Evolutionary conservation across 1,284 basidiomycete species (phyloP).

Genomic region (Boletus mariae): DNA sequence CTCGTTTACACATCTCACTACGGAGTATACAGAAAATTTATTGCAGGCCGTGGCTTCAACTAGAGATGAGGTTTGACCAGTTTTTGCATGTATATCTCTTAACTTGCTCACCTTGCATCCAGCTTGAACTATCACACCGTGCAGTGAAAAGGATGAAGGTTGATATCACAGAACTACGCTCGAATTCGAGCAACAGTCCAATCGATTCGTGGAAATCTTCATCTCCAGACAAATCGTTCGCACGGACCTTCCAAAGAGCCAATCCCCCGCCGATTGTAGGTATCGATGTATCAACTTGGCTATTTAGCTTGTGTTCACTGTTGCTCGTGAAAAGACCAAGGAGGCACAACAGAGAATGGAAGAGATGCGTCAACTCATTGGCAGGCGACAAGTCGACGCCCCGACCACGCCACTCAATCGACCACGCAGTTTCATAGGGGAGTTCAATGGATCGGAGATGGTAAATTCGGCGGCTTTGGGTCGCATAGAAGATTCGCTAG

Average conservation of each 20-base stretch:
- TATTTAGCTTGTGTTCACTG: conserved; percentile 10
- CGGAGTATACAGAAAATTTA: conserved; percentile 42
- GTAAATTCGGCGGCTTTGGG: conserved; percentile 28
- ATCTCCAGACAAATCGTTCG: conserved; percentile 53
- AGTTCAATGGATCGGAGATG: conserved; percentile 25
- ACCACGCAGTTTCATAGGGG: conserved; percentile 31
- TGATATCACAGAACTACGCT: conserved; percentile 46
- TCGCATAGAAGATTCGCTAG: conserved; percentile 49
- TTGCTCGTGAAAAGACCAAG: conserved; percentile 50
- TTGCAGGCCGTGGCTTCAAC: conserved; percentile 51
- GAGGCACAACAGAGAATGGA: conserved; percentile 72
- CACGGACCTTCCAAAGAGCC: conserved; percentile 42
- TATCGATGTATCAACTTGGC: conserved; percentile 7
- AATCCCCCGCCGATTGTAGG: conserved; percentile 42
- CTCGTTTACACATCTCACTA: conserved; percentile 21
- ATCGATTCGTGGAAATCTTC: conserved; percentile 42
- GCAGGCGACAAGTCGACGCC: conserved; percentile 50
- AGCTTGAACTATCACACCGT: conserved; percentile 66
- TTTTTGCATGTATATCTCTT: background rate
- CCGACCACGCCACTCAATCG: conserved; percentile 44
- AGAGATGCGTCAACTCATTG: conserved; percentile 72
- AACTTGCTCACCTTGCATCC: conserved; percentile 9
- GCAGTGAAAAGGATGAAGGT: conserved; percentile 68
- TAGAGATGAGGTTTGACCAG: conserved; percentile 56
- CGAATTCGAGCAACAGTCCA: conserved; percentile 20